phyloP scores from a whole-genome alignment of 306 rosid genomes.

The Echinosophora koreensis region DNA sequence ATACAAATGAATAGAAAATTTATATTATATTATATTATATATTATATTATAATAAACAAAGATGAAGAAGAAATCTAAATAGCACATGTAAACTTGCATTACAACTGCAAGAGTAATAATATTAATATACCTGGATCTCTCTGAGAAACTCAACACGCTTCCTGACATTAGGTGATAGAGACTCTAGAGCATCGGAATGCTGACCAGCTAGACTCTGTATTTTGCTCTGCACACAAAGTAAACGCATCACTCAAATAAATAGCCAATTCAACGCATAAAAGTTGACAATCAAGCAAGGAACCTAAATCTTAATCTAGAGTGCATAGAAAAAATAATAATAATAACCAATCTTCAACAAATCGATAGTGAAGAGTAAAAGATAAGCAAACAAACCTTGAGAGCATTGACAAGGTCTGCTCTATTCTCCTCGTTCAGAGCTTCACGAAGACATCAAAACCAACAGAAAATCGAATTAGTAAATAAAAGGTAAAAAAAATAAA shows the following conservation, averaged over 20 bases:
- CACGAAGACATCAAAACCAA: background rate
- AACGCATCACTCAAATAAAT: background rate
- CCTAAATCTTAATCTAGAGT: background rate
- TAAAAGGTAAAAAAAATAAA: background rate
- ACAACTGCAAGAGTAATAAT: background rate
- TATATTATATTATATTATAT: background rate
- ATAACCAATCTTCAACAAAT: background rate
- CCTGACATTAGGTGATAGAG: constrained; percentile 66
- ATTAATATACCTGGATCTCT: constrained; percentile 76
- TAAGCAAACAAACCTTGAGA: constrained; percentile 64
- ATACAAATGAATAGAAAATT: background rate
- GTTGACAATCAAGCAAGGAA: background rate
- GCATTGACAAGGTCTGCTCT: constrained; percentile 87
- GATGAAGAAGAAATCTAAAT: constrained; percentile 2
- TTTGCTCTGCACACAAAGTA: constrained; percentile 60
- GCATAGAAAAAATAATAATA: background rate
- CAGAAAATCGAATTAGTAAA: background rate
- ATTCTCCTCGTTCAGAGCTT: constrained; percentile 76
- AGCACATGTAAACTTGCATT: background rate
- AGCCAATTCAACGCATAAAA: background rate
- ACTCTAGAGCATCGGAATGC: constrained; percentile 76
- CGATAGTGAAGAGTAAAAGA: background rate
- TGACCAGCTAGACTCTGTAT: constrained; percentile 88
- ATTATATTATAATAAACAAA: background rate
- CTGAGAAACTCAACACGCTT: constrained; percentile 91